A percentile compares a stretch with the other conserved stretches of the same genome.
Conservation (phyloP, 805 yeast genomes). For the Wilhelminamyces savonicus region DNA sequence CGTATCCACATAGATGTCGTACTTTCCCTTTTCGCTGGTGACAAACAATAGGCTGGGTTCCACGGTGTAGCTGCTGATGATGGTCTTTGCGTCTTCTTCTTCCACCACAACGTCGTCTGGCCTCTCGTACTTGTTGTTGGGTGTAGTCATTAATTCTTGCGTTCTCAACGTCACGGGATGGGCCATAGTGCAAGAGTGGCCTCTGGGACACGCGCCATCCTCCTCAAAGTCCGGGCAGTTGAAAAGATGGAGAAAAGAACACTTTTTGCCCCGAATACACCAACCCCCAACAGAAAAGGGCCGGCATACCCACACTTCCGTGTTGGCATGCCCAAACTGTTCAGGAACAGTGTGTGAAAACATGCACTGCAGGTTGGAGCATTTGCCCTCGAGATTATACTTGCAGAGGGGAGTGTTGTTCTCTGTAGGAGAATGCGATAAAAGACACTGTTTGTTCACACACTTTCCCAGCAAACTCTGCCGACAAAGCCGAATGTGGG, state of each 20-base stretch:
- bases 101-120: constrained; percentile 13
- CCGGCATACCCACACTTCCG: constrained; percentile 48
- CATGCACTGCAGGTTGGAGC: constrained; percentile 43
- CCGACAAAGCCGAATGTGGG: constrained; percentile 51
- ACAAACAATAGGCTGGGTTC: constrained; percentile 20
- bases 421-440: constrained; percentile 53
- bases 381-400: constrained; percentile 18
- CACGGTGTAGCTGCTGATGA: constrained; percentile 29
- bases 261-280: constrained; percentile 55
- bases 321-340: constrained; percentile 38
- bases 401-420: constrained; percentile 45
- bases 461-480: constrained; percentile 44
- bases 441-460: constrained; percentile 38
- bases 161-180: constrained; percentile 35
- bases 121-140: constrained; percentile 9
- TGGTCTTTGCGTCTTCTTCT: constrained; percentile 6
- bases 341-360: constrained; percentile 42
- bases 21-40: constrained; percentile 12
- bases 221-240: constrained; percentile 71
- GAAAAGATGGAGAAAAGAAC: constrained; percentile 51
- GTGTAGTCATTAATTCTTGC: constrained; percentile 18
- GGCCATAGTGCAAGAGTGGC: constrained; percentile 43
- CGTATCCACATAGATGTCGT: constrained; percentile 19
- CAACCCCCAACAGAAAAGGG: constrained; percentile 65
- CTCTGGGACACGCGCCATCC: constrained; percentile 52